Percentiles rank a stretch among this genome's conserved stretches.
These are phyloP conservation scores for Rheum nobile DNA, from an alignment of 148 eudicot genomes.

Conservation along the genomic window DNA sequence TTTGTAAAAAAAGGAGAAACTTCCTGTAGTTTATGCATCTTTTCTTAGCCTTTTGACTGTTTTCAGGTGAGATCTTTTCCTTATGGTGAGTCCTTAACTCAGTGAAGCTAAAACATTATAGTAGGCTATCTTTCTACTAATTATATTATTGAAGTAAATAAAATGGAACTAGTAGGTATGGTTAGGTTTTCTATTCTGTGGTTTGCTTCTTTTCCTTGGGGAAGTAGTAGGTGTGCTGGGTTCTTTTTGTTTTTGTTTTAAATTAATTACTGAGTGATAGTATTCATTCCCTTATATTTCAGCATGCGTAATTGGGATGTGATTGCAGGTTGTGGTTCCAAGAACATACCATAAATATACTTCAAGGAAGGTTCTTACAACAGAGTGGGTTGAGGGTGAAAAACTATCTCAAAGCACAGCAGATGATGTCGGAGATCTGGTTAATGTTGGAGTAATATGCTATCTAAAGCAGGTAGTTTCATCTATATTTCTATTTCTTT, in stretches of 20 bases:
- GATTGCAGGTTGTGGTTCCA: slow-evolving; percentile 75
- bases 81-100: background rate
- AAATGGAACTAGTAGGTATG: background rate
- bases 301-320: background rate
- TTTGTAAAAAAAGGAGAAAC: background rate
- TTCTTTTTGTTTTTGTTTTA: too few relatives aligned
- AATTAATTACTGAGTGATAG: background rate
- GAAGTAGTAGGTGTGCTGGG: background rate
- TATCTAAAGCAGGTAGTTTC: slow-evolving; percentile 91
- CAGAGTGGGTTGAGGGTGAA: slow-evolving; percentile 94
- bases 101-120: background rate
- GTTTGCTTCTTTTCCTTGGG: background rate
- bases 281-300: background rate
- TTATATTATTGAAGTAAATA: background rate
- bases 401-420: slow-evolving; percentile 97
- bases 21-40: background rate
- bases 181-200: background rate
- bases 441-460: slow-evolving; percentile 99
- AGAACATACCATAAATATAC: slow-evolving; percentile 81
- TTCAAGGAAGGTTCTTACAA: slow-evolving; percentile 94
- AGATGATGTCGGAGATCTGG: slow-evolving; percentile 91
- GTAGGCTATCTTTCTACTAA: background rate
- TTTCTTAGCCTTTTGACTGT: background rate
- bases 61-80: background rate
- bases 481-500: background rate